Evolutionary conservation across 352 stramenopile genomes (phyloP), one percentile per base, ranked within the genome.

Genomic region (Globisporangium polare): DNA sequence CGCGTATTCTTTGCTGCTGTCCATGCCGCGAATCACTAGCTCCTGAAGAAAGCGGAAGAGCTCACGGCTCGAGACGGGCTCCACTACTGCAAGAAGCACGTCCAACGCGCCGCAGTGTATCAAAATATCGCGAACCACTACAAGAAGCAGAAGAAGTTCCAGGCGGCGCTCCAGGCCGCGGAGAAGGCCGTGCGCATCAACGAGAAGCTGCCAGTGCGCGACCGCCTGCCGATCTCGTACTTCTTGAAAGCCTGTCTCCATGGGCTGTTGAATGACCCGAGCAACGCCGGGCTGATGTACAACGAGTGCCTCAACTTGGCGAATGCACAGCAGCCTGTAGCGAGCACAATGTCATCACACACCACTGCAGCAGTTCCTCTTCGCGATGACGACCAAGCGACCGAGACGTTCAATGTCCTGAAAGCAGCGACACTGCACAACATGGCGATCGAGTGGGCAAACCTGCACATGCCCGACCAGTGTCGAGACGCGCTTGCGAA

Each of bases 141-240:
- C 77, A 90, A 89, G 69, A 86, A 82, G 62, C 77, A 85, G 60
- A 88, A 89, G 55, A 90, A 90, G 39, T 77, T 83, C 18, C 75
- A 90, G 33, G 81, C 78, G 5, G 78, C 78, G 8, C 68, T 90
- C 1, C 81, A 90, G 60, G 72, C 63, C 8, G 74, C 73, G 1
- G 68, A 79, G 6, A 90, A 90, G 43, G 80, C 81, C 8, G 77
- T 88, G 12, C 70, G 66, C 5, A 78, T 84, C 66, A 89, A 86
- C 58, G 71, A 80, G 49, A 88, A 87, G 45, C 68, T 90, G 4
- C 47, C 72, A 13, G 47, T 65, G 3, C 69, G 63, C 5, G 81
- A 90, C 61, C 81, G 78, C 5, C 66, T 88, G 20, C 69, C 79
- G 9, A 85, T 90, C 52, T 68, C 78, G 31, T 87, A 82, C 49